Percentiles rank a stretch among this genome's conserved stretches.
phyloP scores from a whole-genome alignment of 441 rosid species.

The Kokia cookei region DNA sequence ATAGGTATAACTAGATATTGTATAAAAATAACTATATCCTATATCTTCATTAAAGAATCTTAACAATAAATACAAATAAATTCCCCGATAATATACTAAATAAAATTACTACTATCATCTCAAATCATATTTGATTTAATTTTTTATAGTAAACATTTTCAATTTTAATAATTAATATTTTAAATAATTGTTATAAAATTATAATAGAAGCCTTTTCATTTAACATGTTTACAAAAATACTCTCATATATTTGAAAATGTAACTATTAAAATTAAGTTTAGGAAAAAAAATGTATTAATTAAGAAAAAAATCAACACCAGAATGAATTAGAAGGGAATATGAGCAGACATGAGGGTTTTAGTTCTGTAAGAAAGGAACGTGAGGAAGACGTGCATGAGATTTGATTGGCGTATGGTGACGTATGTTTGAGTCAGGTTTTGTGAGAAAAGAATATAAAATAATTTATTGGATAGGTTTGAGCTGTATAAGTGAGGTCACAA shows the following conservation, averaged over 20 bases:
- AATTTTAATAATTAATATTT: neutral
- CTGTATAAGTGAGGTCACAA: neutral
- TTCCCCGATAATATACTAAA: too few species aligned
- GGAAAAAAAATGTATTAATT: neutral
- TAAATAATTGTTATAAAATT: neutral
- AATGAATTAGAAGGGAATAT: slow-evolving; percentile 14
- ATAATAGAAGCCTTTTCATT: neutral
- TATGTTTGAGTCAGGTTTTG: slow-evolving; percentile 2
- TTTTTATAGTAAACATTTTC: neutral
- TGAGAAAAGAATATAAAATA: neutral
- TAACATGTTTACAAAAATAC: neutral
- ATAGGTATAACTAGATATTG: too few species aligned
- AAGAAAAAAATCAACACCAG: neutral
- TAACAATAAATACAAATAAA: too few species aligned
- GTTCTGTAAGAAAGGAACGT: slow-evolving; percentile 31
- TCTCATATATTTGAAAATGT: neutral
- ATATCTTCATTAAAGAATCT: too few species aligned
- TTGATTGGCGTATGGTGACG: slow-evolving; percentile 12
- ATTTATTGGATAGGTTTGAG: neutral
- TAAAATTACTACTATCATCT: too few species aligned
- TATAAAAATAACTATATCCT: too few species aligned
- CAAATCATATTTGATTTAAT: neutral
- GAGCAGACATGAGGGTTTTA: slow-evolving; percentile 15
- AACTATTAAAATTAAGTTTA: neutral
- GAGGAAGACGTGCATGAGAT: slow-evolving; percentile 81